Percentiles rank a stretch among this genome's conserved stretches.
Conservation (phyloP, 352 stramenopile species). For the Hyaloperonospora arabidopsidis region DNA sequence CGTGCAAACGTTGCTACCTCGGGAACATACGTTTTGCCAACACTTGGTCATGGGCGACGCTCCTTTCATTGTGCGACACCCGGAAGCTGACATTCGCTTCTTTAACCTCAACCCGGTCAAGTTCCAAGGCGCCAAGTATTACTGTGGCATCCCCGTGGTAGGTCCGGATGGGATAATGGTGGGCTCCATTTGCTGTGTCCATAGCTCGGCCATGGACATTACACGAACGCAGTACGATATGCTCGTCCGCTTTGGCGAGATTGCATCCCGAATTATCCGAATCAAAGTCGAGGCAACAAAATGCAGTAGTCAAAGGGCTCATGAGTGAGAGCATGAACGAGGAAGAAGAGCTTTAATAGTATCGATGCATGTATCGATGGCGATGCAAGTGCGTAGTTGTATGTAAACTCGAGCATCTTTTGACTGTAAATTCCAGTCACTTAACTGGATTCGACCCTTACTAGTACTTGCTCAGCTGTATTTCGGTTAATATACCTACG, state of each 20-base stretch:
- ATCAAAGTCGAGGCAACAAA: conserved; percentile 21
- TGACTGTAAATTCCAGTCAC: no score
- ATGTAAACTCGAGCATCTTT: no score
- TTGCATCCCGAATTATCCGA: conserved; percentile 34
- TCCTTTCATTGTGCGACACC: conserved; percentile 29
- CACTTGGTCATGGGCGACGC: conserved; percentile 55
- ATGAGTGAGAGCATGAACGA: no score
- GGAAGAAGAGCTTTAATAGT: no score
- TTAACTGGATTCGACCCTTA: no score
- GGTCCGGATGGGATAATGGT: conserved; percentile 18
- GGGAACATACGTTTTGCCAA: conserved; percentile 53
- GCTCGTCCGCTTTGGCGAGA: conserved; percentile 27
- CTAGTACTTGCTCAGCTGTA: no score
- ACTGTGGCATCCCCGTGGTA: conserved; percentile 50
- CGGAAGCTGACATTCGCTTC: conserved; percentile 40
- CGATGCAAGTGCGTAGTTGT: no score
- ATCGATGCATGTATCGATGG: no score
- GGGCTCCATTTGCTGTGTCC: conserved; percentile 30
- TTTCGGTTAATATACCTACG: no score
- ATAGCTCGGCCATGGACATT: conserved; percentile 24
- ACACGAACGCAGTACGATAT: conserved; percentile 29
- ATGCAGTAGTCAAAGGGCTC: conserved; percentile 9
- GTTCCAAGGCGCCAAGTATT: conserved; percentile 35
- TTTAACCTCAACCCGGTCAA: conserved; percentile 37
- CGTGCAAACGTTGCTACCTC: conserved; percentile 24